Base-by-base conservation (phyloP, 2,329 filamentous ascomycete species). In the Arthrobotrys musiformis region DNA sequence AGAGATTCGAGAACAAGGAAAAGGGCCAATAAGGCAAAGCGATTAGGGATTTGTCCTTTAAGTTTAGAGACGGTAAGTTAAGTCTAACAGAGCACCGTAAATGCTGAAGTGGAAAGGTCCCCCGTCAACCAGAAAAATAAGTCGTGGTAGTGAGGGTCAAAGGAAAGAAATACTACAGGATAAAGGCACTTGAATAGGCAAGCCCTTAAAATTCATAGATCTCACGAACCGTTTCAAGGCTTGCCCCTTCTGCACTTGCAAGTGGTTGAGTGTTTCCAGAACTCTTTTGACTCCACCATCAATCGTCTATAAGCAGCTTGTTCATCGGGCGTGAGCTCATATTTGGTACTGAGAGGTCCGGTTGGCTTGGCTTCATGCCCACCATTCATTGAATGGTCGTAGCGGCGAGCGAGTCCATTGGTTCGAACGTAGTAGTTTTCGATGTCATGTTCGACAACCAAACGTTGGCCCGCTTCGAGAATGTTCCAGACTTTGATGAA, bases 381-480 rank as follows among this genome's bases (percentile, higher is more conserved):
- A 22, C 73, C 70, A 11, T 30, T 46, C 66, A 77, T 77, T n/a
- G 58, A 44, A 22, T 60, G 28, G 44, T 77, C 73, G 17, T 62
- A 77, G 30, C 24, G 7, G 13, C 26, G 73, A n/a, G 73, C 60
- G 8, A 54, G n/a, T 3, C 73, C 73, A 8, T 30, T 37, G 4
- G 73, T 62, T 37, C 73, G 48, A 26, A 77, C 67, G 13, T 58
- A 58, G 17, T 35, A 67, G n/a, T 70, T 30, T 8, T 26, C 48
- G 5, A 19, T 17, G 7, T 58, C 24, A 17, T 67, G 58, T n/a
- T 77, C 73, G 3, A 77, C 54, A 2, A 46, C 46, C 17, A 77
- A 37, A 4, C 66, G 58, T 46, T 77, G 73, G 7, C 73, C 73
- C 13, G 33, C 60, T 19, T 77, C 66, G 30, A 77, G 73, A 9